phyloP scores from a whole-genome alignment of 23 red algal species.

The Rhodosorus marinus region DNA sequence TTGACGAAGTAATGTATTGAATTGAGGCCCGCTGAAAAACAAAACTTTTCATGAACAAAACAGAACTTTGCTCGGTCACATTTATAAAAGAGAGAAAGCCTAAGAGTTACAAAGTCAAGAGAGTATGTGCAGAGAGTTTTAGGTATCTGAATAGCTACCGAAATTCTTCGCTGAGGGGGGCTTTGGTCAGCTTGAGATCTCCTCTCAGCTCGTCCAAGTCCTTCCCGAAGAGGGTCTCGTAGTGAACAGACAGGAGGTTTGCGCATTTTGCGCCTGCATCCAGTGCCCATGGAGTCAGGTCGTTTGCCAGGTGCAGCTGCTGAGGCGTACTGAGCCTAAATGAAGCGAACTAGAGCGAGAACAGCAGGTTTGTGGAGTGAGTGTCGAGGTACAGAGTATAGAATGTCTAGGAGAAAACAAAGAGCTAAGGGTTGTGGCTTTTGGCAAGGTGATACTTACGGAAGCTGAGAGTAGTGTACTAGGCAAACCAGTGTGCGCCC shows the following conservation, averaged over 20 bases:
- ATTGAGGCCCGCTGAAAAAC: background rate
- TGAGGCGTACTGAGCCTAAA: too few relatives aligned
- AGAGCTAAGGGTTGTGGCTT: background rate
- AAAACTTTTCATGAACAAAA: background rate
- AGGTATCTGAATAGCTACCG: background rate
- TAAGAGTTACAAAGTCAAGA: background rate
- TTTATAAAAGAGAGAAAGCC: background rate
- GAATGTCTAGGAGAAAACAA: too few relatives aligned
- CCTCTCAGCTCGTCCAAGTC: conserved; percentile 24
- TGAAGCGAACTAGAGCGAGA: too few relatives aligned
- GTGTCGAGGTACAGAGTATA: too few relatives aligned
- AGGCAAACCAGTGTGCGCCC: conserved; percentile 60
- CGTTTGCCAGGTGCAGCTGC: too few relatives aligned
- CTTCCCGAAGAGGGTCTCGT: conserved; percentile 35
- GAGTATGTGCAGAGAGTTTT: background rate
- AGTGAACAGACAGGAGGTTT: conserved; percentile 37
- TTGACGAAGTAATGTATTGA: conserved; percentile 31
- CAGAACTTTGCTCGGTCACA: background rate
- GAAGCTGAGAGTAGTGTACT: conserved; percentile 10
- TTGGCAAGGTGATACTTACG: conserved; percentile 2
- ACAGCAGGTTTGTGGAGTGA: too few relatives aligned
- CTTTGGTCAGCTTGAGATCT: background rate
- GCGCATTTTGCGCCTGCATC: conserved; percentile 3
- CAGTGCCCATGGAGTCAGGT: conserved; percentile 58
- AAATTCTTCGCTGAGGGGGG: background rate